Evolutionary conservation across 495 filamentous ascomycete species (phyloP).

Genomic region (Talaromyces borbonicus): DNA sequence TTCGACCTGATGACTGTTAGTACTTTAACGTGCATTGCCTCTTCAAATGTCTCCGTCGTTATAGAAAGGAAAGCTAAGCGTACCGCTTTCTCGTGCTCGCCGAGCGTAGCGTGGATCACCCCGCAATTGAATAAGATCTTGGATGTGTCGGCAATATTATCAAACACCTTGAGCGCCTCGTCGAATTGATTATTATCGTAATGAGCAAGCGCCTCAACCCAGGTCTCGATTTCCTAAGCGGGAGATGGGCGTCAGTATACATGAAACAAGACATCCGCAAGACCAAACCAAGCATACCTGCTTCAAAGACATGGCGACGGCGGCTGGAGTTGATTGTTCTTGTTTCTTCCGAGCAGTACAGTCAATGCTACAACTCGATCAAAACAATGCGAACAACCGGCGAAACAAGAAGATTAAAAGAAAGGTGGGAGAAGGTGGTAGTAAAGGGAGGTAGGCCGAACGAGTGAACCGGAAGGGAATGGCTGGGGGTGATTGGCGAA

Average conservation of each 20-base stretch:
- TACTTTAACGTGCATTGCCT: background rate
- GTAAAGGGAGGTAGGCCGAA: too few relatives aligned
- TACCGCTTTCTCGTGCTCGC: constrained; percentile 92
- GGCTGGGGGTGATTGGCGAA: constrained; percentile 3
- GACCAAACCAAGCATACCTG: background rate
- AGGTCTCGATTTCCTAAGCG: constrained; percentile 92
- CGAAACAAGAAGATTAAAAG: background rate
- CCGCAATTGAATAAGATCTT: constrained; percentile 99
- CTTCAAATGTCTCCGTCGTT: too few relatives aligned
- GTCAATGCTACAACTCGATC: background rate
- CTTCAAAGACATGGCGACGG: constrained; percentile 3
- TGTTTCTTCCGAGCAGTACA: background rate
- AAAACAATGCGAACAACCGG: background rate
- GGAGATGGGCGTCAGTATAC: too few relatives aligned
- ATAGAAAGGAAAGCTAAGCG: constrained; percentile 34
- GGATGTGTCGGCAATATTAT: constrained; percentile 84
- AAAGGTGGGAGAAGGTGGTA: background rate
- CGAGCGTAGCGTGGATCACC: constrained; percentile 95
- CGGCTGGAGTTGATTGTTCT: too few relatives aligned
- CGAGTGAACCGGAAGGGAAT: too few relatives aligned
- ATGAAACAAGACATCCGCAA: too few relatives aligned
- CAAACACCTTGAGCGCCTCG: constrained; percentile 69
- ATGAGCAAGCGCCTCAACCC: constrained; percentile 81
- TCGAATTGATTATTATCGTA: constrained; percentile 98
- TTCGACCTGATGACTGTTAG: constrained; percentile 54